Conservation (phyloP, 78 protist genomes). For the Acrasis kona region DNA sequence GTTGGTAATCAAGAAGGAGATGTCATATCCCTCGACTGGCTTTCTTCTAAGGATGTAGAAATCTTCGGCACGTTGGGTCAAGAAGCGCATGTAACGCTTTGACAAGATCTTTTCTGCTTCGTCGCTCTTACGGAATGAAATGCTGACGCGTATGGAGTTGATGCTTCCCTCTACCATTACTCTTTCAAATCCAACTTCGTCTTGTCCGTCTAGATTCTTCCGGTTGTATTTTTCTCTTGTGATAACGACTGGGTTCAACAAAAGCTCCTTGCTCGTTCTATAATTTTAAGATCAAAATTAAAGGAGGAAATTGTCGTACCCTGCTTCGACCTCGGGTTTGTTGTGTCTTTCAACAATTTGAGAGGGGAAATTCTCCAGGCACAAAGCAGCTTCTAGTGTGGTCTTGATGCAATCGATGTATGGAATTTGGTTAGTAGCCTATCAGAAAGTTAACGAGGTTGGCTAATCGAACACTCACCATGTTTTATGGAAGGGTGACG, state of each 20-base stretch:
- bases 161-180: conserved; percentile 72
- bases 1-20: conserved; percentile 92
- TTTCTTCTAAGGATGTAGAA: conserved; percentile 80
- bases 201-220: conserved; percentile 76
- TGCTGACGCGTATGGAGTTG: conserved; percentile 93
- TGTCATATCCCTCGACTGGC: conserved; percentile 84
- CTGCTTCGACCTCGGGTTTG: conserved; percentile 96
- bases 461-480: no score
- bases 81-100: conserved; percentile 79
- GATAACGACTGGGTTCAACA: conserved; percentile 80
- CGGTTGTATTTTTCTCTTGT: conserved; percentile 64
- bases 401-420: conserved; percentile 72
- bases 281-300: conserved; percentile 12
- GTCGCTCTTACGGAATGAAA: conserved; percentile 83
- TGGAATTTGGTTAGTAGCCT: conserved; percentile 63
- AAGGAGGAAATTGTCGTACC: no score
- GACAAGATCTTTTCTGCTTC: conserved; percentile 82
- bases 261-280: conserved; percentile 59
- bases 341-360: conserved; percentile 98
- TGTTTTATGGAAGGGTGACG: no score
- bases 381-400: conserved; percentile 88
- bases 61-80: conserved; percentile 92
- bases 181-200: conserved; percentile 41
- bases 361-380: conserved; percentile 86
- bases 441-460: no score